Percentiles rank a stretch among this genome's conserved stretches.
phyloP scores from a whole-genome alignment of 1,139 yeast species.

The Suhomyces anneliseae region DNA sequence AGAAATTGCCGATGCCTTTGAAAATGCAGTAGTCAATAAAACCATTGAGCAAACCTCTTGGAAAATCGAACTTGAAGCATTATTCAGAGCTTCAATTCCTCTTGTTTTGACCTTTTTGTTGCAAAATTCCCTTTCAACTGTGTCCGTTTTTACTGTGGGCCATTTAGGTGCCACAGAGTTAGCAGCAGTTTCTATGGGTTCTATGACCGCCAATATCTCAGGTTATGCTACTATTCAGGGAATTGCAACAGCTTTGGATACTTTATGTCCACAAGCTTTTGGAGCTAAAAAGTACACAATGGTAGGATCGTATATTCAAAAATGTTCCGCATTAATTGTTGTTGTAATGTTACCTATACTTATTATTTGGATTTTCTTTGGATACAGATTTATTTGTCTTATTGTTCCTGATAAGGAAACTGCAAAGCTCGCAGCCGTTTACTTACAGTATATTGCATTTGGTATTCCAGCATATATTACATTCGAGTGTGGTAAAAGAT shows the following conservation, averaged over 20 bases:
- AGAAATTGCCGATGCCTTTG: slow-evolving; percentile 34
- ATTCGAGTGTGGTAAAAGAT: slow-evolving; percentile 56
- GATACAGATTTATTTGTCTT: slow-evolving; percentile 35
- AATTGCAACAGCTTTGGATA: slow-evolving; percentile 78
- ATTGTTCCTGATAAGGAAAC: slow-evolving; percentile 48
- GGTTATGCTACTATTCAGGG: slow-evolving; percentile 62
- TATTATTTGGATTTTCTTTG: slow-evolving; percentile 50
- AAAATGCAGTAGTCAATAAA: slow-evolving; percentile 34
- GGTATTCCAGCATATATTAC: slow-evolving; percentile 58
- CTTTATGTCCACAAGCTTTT: slow-evolving; percentile 71
- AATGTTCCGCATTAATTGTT: slow-evolving; percentile 53
- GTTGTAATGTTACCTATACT: slow-evolving; percentile 52
- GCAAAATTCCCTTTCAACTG: slow-evolving; percentile 57
- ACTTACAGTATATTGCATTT: slow-evolving; percentile 48
- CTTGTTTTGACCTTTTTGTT: slow-evolving; percentile 53
- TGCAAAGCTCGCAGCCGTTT: slow-evolving; percentile 53
- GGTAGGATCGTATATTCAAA: slow-evolving; percentile 55
- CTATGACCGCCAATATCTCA: slow-evolving; percentile 61
- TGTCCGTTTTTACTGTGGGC: slow-evolving; percentile 59
- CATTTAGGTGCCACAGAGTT: slow-evolving; percentile 58
- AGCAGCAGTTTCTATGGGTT: slow-evolving; percentile 63
- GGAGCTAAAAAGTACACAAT: slow-evolving; percentile 54
- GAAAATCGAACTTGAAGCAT: slow-evolving; percentile 39
- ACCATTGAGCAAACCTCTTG: slow-evolving; percentile 27
- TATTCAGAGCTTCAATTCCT: slow-evolving; percentile 49